Conservation (phyloP, 1,284 basidiomycete genomes). For the Malassezia psittaci region DNA sequence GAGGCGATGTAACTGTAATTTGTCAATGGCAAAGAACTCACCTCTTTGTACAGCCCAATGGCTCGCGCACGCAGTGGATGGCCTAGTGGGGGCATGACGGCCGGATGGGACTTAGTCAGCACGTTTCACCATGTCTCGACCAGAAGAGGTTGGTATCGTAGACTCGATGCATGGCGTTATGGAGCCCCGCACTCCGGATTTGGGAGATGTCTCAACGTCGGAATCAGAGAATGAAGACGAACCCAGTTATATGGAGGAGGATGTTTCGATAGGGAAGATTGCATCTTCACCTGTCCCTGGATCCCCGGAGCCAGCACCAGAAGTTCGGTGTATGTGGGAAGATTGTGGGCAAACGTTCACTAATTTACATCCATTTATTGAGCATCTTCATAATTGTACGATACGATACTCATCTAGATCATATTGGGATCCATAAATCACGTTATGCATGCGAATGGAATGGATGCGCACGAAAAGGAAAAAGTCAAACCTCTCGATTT, state of each 20-base stretch:
- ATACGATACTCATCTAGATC: constrained; percentile 42
- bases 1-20: constrained; percentile 34
- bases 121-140: constrained; percentile 1
- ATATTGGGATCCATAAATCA: constrained; percentile 73
- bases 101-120: constrained; percentile 13
- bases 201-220: constrained; percentile 30
- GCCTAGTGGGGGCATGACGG: constrained; percentile 36
- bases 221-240: constrained; percentile 26
- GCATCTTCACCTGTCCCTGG: constrained; percentile 10
- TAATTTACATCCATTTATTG: constrained; percentile 62
- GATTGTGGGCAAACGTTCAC: constrained; percentile 63
- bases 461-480: constrained; percentile 64
- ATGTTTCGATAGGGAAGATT: constrained; percentile 1
- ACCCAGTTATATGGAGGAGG: constrained; percentile 7
- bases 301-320: constrained; percentile 21
- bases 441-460: constrained; percentile 81
- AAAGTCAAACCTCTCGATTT: constrained; percentile 73
- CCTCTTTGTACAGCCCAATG: constrained; percentile 42
- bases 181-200: not conserved
- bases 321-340: constrained; percentile 60
- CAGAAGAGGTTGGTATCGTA: constrained; percentile 2
- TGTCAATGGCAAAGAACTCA: not conserved
- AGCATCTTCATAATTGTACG: constrained; percentile 64
- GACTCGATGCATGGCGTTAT: not conserved
- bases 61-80: constrained; percentile 39